Evolutionary conservation across 2,329 filamentous ascomycete species (phyloP).

Genomic region (Grosmannia serpens): DNA sequence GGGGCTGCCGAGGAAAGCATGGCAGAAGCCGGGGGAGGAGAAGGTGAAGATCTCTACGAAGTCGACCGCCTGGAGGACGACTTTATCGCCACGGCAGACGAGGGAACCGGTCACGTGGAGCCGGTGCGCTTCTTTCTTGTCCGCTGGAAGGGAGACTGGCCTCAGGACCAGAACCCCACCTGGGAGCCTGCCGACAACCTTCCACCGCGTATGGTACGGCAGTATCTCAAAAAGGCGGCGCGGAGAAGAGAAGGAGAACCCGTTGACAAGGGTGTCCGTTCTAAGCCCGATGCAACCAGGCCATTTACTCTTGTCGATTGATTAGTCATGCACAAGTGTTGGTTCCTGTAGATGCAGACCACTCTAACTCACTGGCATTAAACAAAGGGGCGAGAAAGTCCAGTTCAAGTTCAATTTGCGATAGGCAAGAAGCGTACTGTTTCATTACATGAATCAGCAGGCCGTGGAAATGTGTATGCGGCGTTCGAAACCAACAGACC

Average conservation of each 20-base stretch:
- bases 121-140: conserved; percentile 36
- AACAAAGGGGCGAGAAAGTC: too few species aligned
- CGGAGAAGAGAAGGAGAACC: background rate
- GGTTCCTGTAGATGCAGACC: background rate
- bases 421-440: too few species aligned
- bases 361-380: too few species aligned
- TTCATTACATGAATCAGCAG: too few species aligned
- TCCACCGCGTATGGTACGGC: conserved; percentile 25
- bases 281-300: background rate
- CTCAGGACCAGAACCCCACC: conserved; percentile 40
- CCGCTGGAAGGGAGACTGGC: conserved; percentile 47
- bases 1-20: background rate
- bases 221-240: conserved; percentile 23
- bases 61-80: conserved; percentile 15
- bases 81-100: conserved; percentile 26
- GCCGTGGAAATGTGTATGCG: too few species aligned
- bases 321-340: background rate
- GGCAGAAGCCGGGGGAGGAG: conserved; percentile 1
- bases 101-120: conserved; percentile 14
- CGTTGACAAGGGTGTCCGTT: background rate
- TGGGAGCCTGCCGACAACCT: conserved; percentile 48
- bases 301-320: background rate
- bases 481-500: too few species aligned
- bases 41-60: conserved; percentile 11
- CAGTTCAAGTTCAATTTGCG: too few species aligned